Evolutionary conservation across 2,329 filamentous ascomycete genomes (phyloP), one percentile per base, ranked within the genome.

Genomic region (Fonsecaea monophora): DNA sequence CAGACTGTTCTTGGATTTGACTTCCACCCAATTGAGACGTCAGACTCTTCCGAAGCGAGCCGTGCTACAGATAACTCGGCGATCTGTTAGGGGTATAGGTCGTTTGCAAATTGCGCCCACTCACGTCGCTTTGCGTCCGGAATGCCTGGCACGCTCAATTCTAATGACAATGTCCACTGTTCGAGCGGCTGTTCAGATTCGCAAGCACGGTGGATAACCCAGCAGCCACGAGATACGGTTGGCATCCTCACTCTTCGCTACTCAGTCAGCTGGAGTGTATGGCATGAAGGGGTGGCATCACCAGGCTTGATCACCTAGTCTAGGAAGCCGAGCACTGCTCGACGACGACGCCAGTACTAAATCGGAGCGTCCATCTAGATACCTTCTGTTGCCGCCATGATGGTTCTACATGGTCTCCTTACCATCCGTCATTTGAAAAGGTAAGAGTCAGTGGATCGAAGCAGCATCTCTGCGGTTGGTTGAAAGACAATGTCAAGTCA

Each of bases 31-130:
- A 50, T 64, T 32, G 54, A 21, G 9, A 30, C 21, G n/a, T 4
- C 15, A 57, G 12, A 32, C n/a, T 32, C 35, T 58, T 62, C 50
- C 61, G 54, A 57, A 58, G 61, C 54, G 61, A 64, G 61, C 53
- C 42, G 61, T 30, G 40, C 61, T 64, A 58, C 21, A 35, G 5
- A 13, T 12, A 21, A 7, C 4, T 50, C 18, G 5, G 18, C n/a
- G n/a, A 21, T 3, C 40, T 18, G 40, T 18, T 8, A 5, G 21
- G 8, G 37, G 40, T 45, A 18, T 21, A 45, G 40, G 2, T 18
- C n/a, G 9, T 10, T 50, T 21, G 45, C 21, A 4, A 18, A 10
- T 12, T 25, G 18, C 6, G 21, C 9, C 15, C 40, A 21, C 18
- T 45, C n/a, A 45, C 8, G 13, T 9, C 18, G 21, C 45, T 25